Evolutionary conservation across 2,329 filamentous ascomycete genomes (phyloP).

Genomic region (Fusarium continuum): DNA sequence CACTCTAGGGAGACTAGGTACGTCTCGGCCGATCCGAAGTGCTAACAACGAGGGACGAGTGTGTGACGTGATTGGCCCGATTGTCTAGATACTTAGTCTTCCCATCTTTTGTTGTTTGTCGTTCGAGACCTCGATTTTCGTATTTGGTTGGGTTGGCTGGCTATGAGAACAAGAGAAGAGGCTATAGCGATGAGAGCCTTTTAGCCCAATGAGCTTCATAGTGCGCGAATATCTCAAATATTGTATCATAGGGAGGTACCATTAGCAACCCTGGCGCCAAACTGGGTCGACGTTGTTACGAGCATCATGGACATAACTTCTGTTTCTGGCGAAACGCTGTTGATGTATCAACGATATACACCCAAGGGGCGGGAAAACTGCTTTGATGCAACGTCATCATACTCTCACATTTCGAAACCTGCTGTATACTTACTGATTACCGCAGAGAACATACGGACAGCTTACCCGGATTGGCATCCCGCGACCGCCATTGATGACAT

Average conservation of each 20-base stretch:
- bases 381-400: neutral
- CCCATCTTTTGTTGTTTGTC: too few species aligned
- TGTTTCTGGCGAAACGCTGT: neutral
- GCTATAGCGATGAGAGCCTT: neutral
- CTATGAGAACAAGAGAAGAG: neutral
- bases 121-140: conserved; percentile 2
- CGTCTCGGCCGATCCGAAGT: conserved; percentile 13
- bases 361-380: too few species aligned
- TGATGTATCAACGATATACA: neutral
- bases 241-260: neutral
- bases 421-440: neutral
- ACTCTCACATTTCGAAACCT: neutral
- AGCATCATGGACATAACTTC: neutral
- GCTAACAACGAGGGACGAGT: conserved; percentile 16
- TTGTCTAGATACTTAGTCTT: conserved; percentile 4
- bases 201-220: neutral
- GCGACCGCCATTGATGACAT: conserved; percentile 12
- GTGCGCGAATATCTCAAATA: neutral
- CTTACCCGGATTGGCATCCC: conserved; percentile 19
- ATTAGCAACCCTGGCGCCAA: neutral
- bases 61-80: conserved; percentile 9
- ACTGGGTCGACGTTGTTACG: neutral
- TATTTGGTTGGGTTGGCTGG: conserved; percentile 12
- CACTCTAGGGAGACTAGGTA: neutral
- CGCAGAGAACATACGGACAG: neutral